A percentile compares a stretch with the other conserved stretches of the same genome.
phyloP scores from a whole-genome alignment of 2,329 filamentous ascomycete species.

The Talaromyces piceae region DNA sequence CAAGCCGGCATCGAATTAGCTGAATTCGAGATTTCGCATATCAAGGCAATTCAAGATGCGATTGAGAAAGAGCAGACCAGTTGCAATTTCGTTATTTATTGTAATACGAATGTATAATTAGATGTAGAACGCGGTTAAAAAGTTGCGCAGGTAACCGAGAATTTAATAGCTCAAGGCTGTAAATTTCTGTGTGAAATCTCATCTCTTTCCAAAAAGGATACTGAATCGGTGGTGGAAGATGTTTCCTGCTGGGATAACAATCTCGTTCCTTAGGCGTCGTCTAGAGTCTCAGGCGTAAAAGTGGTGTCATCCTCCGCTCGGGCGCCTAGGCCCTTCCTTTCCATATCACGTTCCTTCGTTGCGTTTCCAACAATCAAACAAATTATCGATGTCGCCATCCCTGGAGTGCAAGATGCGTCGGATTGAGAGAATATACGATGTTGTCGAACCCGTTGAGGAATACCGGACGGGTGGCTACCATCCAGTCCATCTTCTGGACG shows the following conservation, averaged over 20 bases:
- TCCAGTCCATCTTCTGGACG: neutral
- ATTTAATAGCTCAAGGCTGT: slow-evolving; percentile 22
- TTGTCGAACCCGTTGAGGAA: neutral
- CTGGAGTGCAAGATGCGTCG: neutral
- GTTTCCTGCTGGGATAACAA: too few relatives aligned
- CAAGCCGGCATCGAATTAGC: slow-evolving; percentile 33
- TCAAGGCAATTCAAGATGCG: slow-evolving; percentile 36
- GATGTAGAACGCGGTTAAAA: slow-evolving; percentile 26
- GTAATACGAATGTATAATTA: slow-evolving; percentile 36
- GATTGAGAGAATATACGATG: neutral
- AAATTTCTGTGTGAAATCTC: slow-evolving; percentile 25
- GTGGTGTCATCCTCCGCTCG: slow-evolving; percentile 31
- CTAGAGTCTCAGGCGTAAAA: slow-evolving; percentile 34
- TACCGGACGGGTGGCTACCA: neutral
- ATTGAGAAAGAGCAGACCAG: slow-evolving; percentile 38
- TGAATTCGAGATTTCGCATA: slow-evolving; percentile 35
- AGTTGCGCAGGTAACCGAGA: slow-evolving; percentile 22
- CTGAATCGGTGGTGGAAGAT: slow-evolving; percentile 27
- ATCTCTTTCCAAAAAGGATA: slow-evolving; percentile 19
- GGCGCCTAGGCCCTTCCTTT: too few relatives aligned
- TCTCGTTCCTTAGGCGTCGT: slow-evolving; percentile 20
- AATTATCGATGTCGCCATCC: too few relatives aligned
- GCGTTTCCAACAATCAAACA: too few relatives aligned
- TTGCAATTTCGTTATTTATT: slow-evolving; percentile 38
- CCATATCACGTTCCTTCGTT: too few relatives aligned